Percentiles rank a stretch among this genome's conserved stretches.
phyloP scores from a whole-genome alignment of 192 early-diverging fungal genomes.

The Diversispora eburnea region DNA sequence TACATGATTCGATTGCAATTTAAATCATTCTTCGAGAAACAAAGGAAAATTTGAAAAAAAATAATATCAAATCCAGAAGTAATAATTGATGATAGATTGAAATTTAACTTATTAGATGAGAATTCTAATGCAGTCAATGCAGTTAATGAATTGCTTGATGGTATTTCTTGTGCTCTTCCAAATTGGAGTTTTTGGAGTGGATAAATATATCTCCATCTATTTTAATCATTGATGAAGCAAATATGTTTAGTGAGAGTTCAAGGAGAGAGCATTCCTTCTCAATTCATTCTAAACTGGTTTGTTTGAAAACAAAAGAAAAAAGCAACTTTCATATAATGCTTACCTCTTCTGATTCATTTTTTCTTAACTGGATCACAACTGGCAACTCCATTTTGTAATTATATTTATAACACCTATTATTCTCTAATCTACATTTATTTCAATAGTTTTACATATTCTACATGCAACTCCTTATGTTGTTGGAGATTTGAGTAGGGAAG shows the following conservation, averaged over 20 bases:
- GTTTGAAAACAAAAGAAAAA: conserved; percentile 14
- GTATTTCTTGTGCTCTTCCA: not conserved
- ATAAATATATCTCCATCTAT: conserved; percentile 2
- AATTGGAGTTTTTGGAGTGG: not conserved
- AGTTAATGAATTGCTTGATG: not conserved
- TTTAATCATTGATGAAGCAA: conserved; percentile 13
- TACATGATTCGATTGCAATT: conserved; percentile 16
- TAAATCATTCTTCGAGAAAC: not conserved
- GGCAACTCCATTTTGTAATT: conserved; percentile 7
- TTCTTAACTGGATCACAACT: conserved; percentile 17
- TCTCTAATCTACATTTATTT: conserved; percentile 22
- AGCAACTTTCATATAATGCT: not conserved
- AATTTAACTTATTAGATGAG: not conserved
- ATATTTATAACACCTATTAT: conserved; percentile 4
- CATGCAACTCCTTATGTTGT: conserved; percentile 16
- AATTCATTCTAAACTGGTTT: conserved; percentile 11
- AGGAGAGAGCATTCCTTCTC: not conserved
- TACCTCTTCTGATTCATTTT: conserved; percentile 18
- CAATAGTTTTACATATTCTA: not conserved
- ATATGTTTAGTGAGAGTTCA: not conserved
- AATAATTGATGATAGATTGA: not conserved
- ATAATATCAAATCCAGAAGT: not conserved
- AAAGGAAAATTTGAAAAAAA: not conserved
- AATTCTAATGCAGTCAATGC: not conserved
- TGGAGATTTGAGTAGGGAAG: conserved; percentile 20